Percentiles rank a stretch among this genome's conserved stretches.
phyloP scores from a whole-genome alignment of 2,329 filamentous ascomycete species.

The Diplodia scrobiculata region DNA sequence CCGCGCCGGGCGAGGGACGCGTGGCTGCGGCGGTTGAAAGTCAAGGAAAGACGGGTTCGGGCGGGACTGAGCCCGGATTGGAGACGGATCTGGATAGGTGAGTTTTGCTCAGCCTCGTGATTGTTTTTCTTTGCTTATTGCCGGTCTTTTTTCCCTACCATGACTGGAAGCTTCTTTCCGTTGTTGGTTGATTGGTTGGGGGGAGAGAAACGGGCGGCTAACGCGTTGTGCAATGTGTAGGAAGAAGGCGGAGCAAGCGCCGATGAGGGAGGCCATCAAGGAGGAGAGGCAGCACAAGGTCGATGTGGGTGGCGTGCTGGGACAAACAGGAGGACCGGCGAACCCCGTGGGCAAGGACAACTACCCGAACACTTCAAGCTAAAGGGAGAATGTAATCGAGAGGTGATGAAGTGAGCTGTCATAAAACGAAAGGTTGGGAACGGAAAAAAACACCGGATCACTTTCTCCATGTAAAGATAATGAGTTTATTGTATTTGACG shows the following conservation, averaged over 20 bases:
- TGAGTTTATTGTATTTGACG: conserved; percentile 1
- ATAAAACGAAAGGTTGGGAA: not conserved
- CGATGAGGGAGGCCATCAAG: conserved; percentile 47
- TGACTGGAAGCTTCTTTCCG: not conserved
- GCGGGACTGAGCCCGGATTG: conserved; percentile 45
- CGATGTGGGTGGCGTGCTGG: conserved; percentile 48
- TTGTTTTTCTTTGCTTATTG: not conserved
- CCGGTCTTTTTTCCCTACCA: not conserved
- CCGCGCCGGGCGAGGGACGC: conserved; percentile 51
- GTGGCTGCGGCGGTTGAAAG: conserved; percentile 48
- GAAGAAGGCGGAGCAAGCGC: conserved; percentile 55
- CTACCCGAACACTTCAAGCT: conserved; percentile 24
- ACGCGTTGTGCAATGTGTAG: conserved; percentile 34
- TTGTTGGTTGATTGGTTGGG: not conserved
- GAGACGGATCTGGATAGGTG: conserved; percentile 51
- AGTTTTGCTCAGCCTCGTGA: conserved; percentile 20
- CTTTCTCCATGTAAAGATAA: not conserved
- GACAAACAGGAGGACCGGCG: conserved; percentile 52
- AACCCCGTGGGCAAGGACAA: conserved; percentile 33
- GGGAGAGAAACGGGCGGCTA: not conserved
- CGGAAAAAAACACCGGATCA: not conserved
- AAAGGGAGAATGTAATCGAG: not conserved
- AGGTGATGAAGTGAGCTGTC: not conserved
- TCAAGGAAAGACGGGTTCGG: conserved; percentile 40
- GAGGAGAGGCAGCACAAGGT: conserved; percentile 43